Evolutionary conservation across 2,329 filamentous ascomycete species (phyloP), one percentile per base, ranked within the genome.

Genomic region (Aspergillus sp.): DNA sequence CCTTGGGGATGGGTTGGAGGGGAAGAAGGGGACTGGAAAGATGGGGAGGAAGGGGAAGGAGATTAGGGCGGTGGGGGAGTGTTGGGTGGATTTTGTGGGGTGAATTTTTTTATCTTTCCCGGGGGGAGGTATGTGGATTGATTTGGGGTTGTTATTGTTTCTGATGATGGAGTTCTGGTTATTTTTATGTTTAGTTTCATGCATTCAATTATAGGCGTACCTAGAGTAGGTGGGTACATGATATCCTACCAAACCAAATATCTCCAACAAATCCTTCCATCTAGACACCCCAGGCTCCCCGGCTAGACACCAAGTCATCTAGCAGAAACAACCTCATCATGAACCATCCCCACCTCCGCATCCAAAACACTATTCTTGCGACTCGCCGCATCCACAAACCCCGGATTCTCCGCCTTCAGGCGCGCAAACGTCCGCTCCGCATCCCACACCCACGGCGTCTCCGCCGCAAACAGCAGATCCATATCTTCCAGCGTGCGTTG

Each of bases 401-500:
- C 81, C 0, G 85, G 85, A 58, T 85, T 85, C 69, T 87, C 84
- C 4, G 78, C 84, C 72, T 86, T 87, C 53, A 89, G 76, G n/a
- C 78, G 78, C 4, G 79, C 81, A 73, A 89, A 90, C 31, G 83
- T 86, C 67, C 78, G 81, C 74, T 90, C 87, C 0, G 87, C 88
- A 54, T 90, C 86, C 89, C 89, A 91, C 1, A 83, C 83, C 86
- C 87, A 91, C 4, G 85, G 84, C 0, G 81, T 87, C 18, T 87
- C 80, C 0, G 86, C 82, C 0, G 88, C 87, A 65, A 92, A 92
- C 0, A 92, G 75, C 0, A 91, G 75, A 61, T 92, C 86, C 79
- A 92, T 91, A 68, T 91, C 89, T 68, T 92, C 90, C 0, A 92
- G 78, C 0, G 88, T 91, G 0, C 89, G 83, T 71, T 90, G 87